phyloP scores from a whole-genome alignment of 441 rosid genomes.

The Jatropha multifida region DNA sequence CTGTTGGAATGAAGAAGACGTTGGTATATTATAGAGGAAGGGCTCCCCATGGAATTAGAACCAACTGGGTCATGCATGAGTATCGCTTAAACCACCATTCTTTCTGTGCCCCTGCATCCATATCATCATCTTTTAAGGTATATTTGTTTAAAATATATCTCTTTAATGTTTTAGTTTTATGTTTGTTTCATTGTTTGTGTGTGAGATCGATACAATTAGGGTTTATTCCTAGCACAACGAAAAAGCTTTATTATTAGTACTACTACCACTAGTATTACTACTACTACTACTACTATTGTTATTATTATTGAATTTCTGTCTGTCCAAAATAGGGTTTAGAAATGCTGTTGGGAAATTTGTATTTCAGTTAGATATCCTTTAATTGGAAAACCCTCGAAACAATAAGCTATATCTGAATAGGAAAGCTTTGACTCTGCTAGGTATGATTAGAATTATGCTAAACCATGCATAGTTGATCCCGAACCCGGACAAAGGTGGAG shows the following conservation, averaged over 20 bases:
- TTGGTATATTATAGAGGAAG: constrained; percentile 70
- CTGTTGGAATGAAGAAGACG: constrained; percentile 67
- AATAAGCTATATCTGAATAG: not conserved
- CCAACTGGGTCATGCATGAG: constrained; percentile 79
- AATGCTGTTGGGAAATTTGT: not conserved
- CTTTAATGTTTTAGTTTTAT: too few species aligned
- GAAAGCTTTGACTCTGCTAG: not conserved
- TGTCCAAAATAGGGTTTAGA: not conserved
- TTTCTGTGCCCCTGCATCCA: constrained; percentile 21
- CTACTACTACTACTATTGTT: too few species aligned
- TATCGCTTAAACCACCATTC: constrained; percentile 50
- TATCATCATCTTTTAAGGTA: constrained; percentile 38
- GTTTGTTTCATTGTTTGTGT: too few species aligned
- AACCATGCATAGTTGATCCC: too few species aligned
- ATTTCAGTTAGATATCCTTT: too few species aligned
- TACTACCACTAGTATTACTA: too few species aligned
- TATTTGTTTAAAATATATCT: not conserved
- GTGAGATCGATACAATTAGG: too few species aligned
- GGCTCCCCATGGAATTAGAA: constrained; percentile 69
- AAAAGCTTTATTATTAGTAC: too few species aligned
- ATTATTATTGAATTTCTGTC: too few species aligned
- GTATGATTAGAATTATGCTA: too few species aligned
- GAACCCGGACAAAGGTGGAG: too few species aligned
- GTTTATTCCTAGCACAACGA: too few species aligned
- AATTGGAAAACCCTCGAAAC: not conserved